Evolutionary conservation across 2,329 filamentous ascomycete genomes (phyloP).

Genomic region (Sarocladium oryzae): DNA sequence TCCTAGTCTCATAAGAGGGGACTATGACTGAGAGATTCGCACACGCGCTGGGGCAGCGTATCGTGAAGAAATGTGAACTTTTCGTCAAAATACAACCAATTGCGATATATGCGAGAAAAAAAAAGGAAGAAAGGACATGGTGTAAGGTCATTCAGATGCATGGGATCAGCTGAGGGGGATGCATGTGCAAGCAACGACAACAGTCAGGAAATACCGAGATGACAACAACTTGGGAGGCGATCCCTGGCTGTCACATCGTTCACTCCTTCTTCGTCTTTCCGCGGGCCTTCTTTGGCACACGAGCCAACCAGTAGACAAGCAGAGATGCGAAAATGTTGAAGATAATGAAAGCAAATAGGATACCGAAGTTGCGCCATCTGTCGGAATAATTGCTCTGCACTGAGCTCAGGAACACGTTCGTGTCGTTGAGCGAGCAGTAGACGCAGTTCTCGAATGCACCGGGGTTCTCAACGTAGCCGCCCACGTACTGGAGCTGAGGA

Average conservation of each 20-base stretch:
- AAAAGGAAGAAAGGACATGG: not conserved
- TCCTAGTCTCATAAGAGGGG: too few species aligned
- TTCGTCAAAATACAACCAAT: too few species aligned
- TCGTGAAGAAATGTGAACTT: too few species aligned
- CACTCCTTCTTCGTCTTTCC: slow-evolving; percentile 23
- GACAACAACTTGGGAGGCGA: not conserved
- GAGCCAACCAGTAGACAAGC: slow-evolving; percentile 47
- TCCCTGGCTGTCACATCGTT: not conserved
- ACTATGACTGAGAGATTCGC: too few species aligned
- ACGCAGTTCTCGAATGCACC: slow-evolving; percentile 43
- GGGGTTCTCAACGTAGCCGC: slow-evolving; percentile 48
- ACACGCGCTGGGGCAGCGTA: too few species aligned
- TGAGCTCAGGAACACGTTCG: slow-evolving; percentile 42
- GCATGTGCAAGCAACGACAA: not conserved
- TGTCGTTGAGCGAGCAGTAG: slow-evolving; percentile 47
- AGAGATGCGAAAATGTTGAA: slow-evolving; percentile 54
- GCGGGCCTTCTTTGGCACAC: slow-evolving; percentile 36
- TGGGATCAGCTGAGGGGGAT: not conserved
- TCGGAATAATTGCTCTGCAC: slow-evolving; percentile 49
- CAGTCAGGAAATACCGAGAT: not conserved
- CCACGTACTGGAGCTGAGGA: slow-evolving; percentile 19
- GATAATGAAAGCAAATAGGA: slow-evolving; percentile 52
- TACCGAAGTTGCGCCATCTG: slow-evolving; percentile 63
- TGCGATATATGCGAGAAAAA: too few species aligned
- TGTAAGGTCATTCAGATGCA: not conserved